Evolutionary conservation across 495 filamentous ascomycete genomes (phyloP), one percentile per base, ranked within the genome.

Genomic region (Aspergillus ostianus): DNA sequence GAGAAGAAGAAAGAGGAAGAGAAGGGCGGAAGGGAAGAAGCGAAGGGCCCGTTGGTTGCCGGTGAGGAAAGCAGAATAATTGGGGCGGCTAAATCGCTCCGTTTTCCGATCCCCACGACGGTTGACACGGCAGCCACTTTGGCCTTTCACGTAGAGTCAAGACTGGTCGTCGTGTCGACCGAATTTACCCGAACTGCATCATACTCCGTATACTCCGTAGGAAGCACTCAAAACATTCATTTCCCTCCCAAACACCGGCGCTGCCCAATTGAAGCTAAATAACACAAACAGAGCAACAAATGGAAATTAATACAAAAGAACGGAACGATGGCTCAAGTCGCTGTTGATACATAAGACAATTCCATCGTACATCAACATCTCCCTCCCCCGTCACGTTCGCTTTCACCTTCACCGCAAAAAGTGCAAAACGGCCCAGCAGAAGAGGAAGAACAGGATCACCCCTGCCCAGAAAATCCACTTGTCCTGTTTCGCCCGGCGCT

Each of bases 391-490:
- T 4, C 4, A 26, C 23, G 2, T 26, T 26, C 23, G 4, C 23
- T 26, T 4, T 26, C 44, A 36, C 9, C 30, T 17, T 79, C 73
- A 97, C 69, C 91, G 75, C 69, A 98, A 70, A 70, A 84, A 98
- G 74, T 90, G 87, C 72, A 98, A 64, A 50, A 93, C 90, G 59
- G 90, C 71, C 85, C 91, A 98, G 67, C 93, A 97, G 72, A 98
- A 98, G 47, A 81, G 71, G 59, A 98, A 89, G 73, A 98, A 98
- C n/a, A 93, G 70, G 36, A 95, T 72, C 20, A 95, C 91, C 0
- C 94, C 92, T 15, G 71, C 88, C 85, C 89, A 90, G 72, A 98
- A 98, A 27, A 98, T 95, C 93, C 93, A 98, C 75, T 97, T 97
- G 67, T 98, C 94, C 80, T 97, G 87, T 73, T 84, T 88, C 54